These are phyloP conservation scores for Colletotrichum sojae DNA, from an alignment of 2,329 filamentous ascomycete genomes.

Conservation along the genomic window DNA sequence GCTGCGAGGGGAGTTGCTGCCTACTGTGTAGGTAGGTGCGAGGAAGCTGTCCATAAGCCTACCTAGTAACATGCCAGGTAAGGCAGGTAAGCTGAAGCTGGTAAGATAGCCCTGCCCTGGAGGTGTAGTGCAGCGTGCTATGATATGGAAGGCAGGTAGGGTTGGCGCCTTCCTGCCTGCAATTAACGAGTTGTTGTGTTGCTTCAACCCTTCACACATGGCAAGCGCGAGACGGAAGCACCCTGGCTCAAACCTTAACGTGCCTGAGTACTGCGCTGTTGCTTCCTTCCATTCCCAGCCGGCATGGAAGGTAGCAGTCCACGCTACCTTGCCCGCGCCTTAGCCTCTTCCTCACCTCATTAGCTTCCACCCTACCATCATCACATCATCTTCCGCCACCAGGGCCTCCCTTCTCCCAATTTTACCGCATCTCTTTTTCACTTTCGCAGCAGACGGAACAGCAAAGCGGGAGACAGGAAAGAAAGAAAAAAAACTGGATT, in stretches of 20 bases:
- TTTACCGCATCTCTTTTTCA: slow-evolving; percentile 5
- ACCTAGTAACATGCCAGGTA: too few species aligned
- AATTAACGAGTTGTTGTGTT: not conserved
- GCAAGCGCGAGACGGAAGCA: slow-evolving; percentile 17
- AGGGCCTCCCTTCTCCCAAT: slow-evolving; percentile 24
- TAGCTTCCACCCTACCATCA: not conserved
- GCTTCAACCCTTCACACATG: slow-evolving; percentile 22
- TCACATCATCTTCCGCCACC: slow-evolving; percentile 28
- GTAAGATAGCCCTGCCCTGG: too few species aligned
- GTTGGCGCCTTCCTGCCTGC: not conserved
- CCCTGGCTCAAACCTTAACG: slow-evolving; percentile 34
- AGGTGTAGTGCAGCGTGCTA: too few species aligned
- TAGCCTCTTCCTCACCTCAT: not conserved
- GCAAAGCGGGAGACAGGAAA: too few species aligned
- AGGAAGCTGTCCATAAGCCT: too few species aligned
- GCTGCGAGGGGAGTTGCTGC: not conserved
- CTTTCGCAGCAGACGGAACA: not conserved
- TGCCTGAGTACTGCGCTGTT: not conserved
- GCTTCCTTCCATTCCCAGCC: not conserved
- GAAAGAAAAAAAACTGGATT: slow-evolving; percentile 12
- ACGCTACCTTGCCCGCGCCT: slow-evolving; percentile 12
- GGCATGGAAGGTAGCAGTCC: slow-evolving; percentile 30
- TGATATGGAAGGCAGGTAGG: too few species aligned
- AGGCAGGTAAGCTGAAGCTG: too few species aligned
- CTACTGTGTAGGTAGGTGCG: not conserved